Evolutionary conservation across 1,284 basidiomycete genomes (phyloP).

Genomic region (Apiotrichum domesticum): DNA sequence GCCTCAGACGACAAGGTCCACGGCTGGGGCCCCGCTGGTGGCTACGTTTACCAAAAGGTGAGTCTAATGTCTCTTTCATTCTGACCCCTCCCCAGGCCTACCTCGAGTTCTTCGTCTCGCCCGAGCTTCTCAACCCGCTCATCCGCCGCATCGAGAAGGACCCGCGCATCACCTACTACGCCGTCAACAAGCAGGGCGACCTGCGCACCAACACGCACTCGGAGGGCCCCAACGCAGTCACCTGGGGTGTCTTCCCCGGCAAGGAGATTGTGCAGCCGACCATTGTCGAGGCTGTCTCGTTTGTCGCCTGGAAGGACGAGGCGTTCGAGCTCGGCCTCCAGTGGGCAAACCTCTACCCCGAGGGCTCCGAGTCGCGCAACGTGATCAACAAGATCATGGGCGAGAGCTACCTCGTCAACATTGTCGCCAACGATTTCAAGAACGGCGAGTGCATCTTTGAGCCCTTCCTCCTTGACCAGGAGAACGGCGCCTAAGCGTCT

Average conservation of each 20-base stretch:
- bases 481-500: background rate
- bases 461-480: conserved; percentile 59
- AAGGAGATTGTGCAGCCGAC: conserved; percentile 98
- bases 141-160: conserved; percentile 82
- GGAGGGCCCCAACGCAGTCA: conserved; percentile 95
- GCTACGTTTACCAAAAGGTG: conserved; percentile 91
- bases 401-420: conserved; percentile 82
- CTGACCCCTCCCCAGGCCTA: conserved; percentile 56
- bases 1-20: conserved; percentile 76
- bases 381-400: conserved; percentile 76
- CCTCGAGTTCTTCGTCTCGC: conserved; percentile 89
- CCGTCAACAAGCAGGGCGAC: conserved; percentile 67
- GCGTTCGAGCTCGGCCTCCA: conserved; percentile 91
- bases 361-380: conserved; percentile 65
- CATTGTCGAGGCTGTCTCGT: conserved; percentile 77
- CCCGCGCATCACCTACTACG: conserved; percentile 90
- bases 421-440: conserved; percentile 96
- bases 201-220: conserved; percentile 90
- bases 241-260: conserved; percentile 98
- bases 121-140: conserved; percentile 65
- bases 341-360: conserved; percentile 87
- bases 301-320: conserved; percentile 62
- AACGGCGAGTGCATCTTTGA: conserved; percentile 75
- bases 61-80: background rate
- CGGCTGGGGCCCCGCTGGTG: conserved; percentile 85